Base-by-base conservation (phyloP, 257 asterid species). In the Echites panduratus region DNA sequence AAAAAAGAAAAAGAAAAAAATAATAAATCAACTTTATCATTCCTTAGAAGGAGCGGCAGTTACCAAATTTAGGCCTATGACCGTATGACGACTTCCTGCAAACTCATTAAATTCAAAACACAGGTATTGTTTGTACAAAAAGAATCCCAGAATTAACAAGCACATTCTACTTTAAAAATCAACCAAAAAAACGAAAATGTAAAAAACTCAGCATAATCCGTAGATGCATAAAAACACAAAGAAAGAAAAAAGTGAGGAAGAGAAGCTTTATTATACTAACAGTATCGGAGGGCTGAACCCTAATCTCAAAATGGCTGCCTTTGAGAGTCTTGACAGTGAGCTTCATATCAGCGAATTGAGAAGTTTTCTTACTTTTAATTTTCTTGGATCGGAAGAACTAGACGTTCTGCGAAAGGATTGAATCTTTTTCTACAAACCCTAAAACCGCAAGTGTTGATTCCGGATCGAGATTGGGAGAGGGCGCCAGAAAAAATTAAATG, bases 251-350 rank as follows among this genome's bases (percentile, higher is more conserved):
- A 19, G 5, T 9, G 9, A 14, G 19, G 41, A 58, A 29, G 20
- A 54, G 38, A 61, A 12, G 29, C 38, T 38, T 38, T 40, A 4
- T 3, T 17, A 19, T 58, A 83, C 89, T 84, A 65, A 93, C 98
- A 73, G 93, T 84, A 73, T 93, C 95, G 59, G 85, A 83, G 49
- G 91, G 89, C 67, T 86, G 96, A 72, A 93, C 95, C 86, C 76
- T 83, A 68, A 93, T 87, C 74, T 87, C 96, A 57, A 93, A 93
- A 76, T 90, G 95, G 84, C 93, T 90, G 82, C 97, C 97, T 76
- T 93, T 90, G 67, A 93, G 96, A 76, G 98, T 93, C 77, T 93
- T 93, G 75, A 93, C 98, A 72, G 93, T 90, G 81, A 93, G 96
- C 88, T 92, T 90, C 98, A 92, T 92, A 49, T 82, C 87, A 66